These are phyloP conservation scores for Irpex lacteus DNA, from an alignment of 1,284 basidiomycete genomes.

Conservation along the genomic window DNA sequence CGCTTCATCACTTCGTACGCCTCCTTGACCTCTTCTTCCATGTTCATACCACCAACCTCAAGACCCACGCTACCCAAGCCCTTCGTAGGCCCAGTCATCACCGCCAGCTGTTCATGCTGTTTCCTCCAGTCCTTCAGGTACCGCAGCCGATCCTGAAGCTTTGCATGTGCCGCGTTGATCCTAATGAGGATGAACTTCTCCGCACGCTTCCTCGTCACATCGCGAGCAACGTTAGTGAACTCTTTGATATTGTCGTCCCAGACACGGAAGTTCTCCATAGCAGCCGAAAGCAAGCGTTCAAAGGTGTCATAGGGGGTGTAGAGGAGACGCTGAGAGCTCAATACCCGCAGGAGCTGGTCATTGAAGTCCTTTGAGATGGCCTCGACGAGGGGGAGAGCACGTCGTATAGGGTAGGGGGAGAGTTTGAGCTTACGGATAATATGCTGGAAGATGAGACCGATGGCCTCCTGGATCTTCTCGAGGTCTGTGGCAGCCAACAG, in stretches of 20 bases:
- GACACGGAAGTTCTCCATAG: conserved; percentile 83
- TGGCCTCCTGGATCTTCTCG: conserved; percentile 89
- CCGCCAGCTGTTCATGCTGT: conserved; percentile 95
- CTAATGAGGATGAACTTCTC: conserved; percentile 99
- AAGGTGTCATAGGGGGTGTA: conserved; percentile 96
- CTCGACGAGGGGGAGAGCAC: conserved; percentile 94
- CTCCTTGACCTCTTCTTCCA: conserved; percentile 96
- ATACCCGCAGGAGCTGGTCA: conserved; percentile 88
- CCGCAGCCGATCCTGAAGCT: conserved; percentile 84
- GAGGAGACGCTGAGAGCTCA: conserved; percentile 86
- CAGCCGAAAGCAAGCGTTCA: conserved; percentile 78
- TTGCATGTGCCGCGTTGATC: conserved; percentile 86
- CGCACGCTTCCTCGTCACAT: conserved; percentile 87
- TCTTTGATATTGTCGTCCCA: conserved; percentile 99
- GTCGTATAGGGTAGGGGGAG: conserved; percentile 94
- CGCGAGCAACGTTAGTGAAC: conserved; percentile 96
- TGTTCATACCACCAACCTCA: conserved; percentile 84
- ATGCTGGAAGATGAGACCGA: conserved; percentile 88
- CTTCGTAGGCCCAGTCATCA: conserved; percentile 95
- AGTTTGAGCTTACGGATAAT: conserved; percentile 95
- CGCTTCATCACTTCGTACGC: conserved; percentile 95
- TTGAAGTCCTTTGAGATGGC: conserved; percentile 98
- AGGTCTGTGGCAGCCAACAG: conserved; percentile 95
- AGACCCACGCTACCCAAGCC: conserved; percentile 72
- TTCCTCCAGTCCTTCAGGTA: conserved; percentile 94